Conservation (phyloP, 371 early-diverging fungal genomes). For the Fennellomyces sp. region DNA sequence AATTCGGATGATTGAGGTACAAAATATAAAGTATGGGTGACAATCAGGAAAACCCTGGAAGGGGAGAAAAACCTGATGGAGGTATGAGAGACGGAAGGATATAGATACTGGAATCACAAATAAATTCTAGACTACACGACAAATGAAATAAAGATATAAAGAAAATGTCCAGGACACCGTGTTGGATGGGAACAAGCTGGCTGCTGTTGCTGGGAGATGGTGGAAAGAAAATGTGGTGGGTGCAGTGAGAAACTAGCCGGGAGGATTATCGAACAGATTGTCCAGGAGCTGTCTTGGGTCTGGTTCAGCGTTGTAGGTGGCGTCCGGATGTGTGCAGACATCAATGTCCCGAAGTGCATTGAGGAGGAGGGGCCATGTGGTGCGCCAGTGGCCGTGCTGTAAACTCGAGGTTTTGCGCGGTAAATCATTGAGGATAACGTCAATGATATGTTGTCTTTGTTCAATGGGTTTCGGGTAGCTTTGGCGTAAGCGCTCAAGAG, state of each 20-base stretch:
- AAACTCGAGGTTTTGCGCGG: not conserved
- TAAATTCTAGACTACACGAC: too few species aligned
- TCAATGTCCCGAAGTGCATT: not conserved
- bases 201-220: not conserved
- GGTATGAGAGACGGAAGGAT: not conserved
- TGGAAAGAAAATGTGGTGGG: not conserved
- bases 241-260: too few species aligned
- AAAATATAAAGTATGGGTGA: not conserved
- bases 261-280: not conserved
- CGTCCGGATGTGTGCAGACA: not conserved
- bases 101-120: too few species aligned
- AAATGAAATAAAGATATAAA: too few species aligned
- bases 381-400: not conserved
- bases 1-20: too few species aligned
- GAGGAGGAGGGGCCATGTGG: not conserved
- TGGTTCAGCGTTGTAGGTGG: not conserved
- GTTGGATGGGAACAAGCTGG: not conserved
- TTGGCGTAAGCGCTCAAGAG: too few species aligned
- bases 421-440: not conserved
- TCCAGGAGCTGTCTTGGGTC: not conserved
- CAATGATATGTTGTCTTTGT: not conserved
- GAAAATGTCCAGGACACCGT: not conserved
- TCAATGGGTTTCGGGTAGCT: not conserved
- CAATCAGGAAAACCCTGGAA: not conserved
- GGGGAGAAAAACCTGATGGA: not conserved